A percentile compares a stretch with the other conserved stretches of the same genome.
phyloP scores from a whole-genome alignment of 2,329 filamentous ascomycete species.

The Diaporthe sp. region DNA sequence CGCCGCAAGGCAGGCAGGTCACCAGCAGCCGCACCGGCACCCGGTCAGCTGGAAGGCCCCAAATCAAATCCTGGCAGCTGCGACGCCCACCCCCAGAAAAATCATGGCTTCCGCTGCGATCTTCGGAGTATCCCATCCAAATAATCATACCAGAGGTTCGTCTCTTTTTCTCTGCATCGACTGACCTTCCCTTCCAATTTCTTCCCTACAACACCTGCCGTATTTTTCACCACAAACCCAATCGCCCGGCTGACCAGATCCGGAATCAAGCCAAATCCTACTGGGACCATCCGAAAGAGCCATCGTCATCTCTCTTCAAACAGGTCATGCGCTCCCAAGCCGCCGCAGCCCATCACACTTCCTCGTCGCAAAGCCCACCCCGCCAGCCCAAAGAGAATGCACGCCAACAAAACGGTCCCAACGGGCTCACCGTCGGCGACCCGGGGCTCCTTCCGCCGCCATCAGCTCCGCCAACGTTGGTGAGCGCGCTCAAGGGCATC shows the following conservation, averaged over 20 bases:
- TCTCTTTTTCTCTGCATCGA: conserved; percentile 21
- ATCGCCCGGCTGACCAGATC: conserved; percentile 23
- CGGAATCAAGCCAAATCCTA: conserved; percentile 18
- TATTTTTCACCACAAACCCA: not conserved
- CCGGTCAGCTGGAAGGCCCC: not conserved
- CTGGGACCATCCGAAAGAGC: conserved; percentile 44
- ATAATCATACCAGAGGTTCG: conserved; percentile 33
- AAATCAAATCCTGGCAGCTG: conserved; percentile 23
- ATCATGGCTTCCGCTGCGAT: conserved; percentile 38
- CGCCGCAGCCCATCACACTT: conserved; percentile 43
- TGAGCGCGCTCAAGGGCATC: conserved; percentile 52
- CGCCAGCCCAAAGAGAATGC: conserved; percentile 34
- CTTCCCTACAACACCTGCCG: conserved; percentile 4
- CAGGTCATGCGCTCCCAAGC: conserved; percentile 54
- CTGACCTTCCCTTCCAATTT: not conserved
- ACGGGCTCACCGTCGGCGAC: conserved; percentile 33
- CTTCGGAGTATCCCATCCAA: conserved; percentile 34
- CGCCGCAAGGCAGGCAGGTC: not conserved
- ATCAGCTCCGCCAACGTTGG: conserved; percentile 44
- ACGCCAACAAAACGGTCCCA: conserved; percentile 44
- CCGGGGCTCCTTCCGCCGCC: conserved; percentile 41
- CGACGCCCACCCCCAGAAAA: conserved; percentile 26
- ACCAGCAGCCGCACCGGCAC: conserved; percentile 15
- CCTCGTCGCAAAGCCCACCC: conserved; percentile 49
- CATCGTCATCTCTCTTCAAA: conserved; percentile 43